Conservation (phyloP, 2,329 filamentous ascomycete species). For the Sporothrix sp. region DNA sequence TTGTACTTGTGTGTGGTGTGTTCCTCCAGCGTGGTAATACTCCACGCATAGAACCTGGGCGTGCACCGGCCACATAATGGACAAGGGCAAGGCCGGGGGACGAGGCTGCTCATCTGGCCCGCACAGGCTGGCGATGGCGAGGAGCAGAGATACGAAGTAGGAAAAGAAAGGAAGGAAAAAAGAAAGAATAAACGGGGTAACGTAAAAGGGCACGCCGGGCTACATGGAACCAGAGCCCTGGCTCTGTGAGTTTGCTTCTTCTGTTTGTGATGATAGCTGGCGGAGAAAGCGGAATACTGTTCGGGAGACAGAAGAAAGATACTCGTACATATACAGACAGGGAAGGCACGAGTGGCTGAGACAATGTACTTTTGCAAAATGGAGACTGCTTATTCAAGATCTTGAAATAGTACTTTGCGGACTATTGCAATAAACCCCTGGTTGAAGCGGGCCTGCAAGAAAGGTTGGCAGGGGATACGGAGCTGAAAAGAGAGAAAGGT, state of each 20-base stretch:
- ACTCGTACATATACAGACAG: background rate
- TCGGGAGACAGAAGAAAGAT: background rate
- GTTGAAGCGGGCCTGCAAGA: background rate
- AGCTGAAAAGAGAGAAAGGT: background rate
- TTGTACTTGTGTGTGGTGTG: background rate
- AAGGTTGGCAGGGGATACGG: background rate
- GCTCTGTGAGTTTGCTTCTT: background rate
- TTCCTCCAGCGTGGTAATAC: background rate
- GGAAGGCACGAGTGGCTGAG: background rate
- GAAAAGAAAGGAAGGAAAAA: background rate
- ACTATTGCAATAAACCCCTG: no score
- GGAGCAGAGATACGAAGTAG: no score
- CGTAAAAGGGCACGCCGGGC: background rate
- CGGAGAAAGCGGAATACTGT: background rate
- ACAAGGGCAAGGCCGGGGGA: background rate
- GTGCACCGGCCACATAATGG: conserved; percentile 3
- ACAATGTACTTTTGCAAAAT: background rate
- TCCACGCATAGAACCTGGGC: background rate
- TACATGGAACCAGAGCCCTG: background rate
- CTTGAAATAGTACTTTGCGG: no score
- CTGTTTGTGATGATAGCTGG: background rate
- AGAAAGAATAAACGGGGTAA: background rate
- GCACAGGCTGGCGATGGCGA: no score
- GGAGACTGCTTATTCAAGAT: background rate
- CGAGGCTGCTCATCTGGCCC: conserved; percentile 4